A percentile compares a stretch with the other conserved stretches of the same genome.
Evolutionary conservation across 495 filamentous ascomycete species (phyloP).

Genomic region (Thozetella sp.): DNA sequence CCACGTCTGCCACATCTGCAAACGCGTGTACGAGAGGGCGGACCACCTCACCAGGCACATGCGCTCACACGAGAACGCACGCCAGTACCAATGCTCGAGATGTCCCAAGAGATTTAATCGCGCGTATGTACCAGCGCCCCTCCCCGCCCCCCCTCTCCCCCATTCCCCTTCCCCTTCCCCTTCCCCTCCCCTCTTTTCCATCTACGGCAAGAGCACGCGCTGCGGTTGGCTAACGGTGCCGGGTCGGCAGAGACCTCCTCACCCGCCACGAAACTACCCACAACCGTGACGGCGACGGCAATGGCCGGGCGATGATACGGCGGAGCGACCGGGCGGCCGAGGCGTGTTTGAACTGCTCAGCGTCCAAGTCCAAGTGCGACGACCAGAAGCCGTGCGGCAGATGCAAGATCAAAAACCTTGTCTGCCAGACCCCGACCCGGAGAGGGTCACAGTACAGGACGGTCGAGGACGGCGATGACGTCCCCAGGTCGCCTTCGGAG

Average conservation of each 20-base stretch:
- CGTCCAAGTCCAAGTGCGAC: conserved; percentile 23
- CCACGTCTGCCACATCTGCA: conserved; percentile 21
- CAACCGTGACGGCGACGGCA: conserved; percentile 18
- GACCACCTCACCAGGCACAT: conserved; percentile 23
- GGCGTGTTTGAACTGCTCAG: conserved; percentile 17
- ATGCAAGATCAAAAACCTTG: conserved; percentile 13
- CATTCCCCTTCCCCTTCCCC: neutral
- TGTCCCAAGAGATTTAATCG: conserved; percentile 24
- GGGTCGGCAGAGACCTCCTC: conserved; percentile 16
- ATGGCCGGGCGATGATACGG: conserved; percentile 15
- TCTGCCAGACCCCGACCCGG: conserved; percentile 12
- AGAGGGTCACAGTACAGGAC: conserved; percentile 13
- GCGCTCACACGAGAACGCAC: conserved; percentile 23
- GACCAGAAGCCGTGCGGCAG: conserved; percentile 24
- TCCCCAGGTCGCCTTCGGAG: neutral
- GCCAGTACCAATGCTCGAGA: conserved; percentile 20
- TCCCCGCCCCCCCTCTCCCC: neutral
- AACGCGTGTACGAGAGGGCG: conserved; percentile 20
- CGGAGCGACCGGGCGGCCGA: conserved; percentile 17
- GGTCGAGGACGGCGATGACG: neutral
- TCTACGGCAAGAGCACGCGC: neutral
- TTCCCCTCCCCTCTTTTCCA: neutral
- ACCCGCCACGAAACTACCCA: conserved; percentile 23
- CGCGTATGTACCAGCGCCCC: conserved; percentile 10
- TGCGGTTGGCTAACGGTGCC: neutral